A percentile compares a stretch with the other conserved stretches of the same genome.
Conservation (phyloP, 495 filamentous ascomycete genomes). For the Tuber aestivum region DNA sequence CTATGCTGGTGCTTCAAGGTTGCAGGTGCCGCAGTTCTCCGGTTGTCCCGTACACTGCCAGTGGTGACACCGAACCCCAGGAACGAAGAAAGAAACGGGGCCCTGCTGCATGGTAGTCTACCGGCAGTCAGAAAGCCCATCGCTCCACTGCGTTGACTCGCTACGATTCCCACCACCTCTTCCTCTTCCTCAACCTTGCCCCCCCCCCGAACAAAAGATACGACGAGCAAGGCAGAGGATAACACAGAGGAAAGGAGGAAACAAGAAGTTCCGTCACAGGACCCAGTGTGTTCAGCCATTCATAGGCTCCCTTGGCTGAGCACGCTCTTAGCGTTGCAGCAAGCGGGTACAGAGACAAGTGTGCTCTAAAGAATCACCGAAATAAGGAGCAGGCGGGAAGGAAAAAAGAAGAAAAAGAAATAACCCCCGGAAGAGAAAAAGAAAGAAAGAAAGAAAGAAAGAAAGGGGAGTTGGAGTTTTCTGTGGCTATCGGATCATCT, state of each 20-base stretch:
- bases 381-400: neutral
- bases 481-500: neutral
- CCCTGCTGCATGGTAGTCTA: neutral
- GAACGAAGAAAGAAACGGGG: slow-evolving; percentile 1
- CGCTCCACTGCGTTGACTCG: neutral
- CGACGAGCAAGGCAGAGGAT: neutral
- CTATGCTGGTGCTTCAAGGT: neutral
- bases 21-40: neutral
- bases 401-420: neutral
- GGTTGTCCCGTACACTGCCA: neutral
- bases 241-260: neutral
- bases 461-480: neutral
- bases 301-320: neutral
- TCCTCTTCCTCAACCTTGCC: neutral
- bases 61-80: neutral
- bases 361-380: neutral
- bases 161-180: neutral
- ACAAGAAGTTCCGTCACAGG: neutral
- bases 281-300: neutral
- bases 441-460: neutral
- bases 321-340: neutral
- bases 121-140: slow-evolving; percentile 1
- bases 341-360: neutral
- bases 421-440: too few species aligned
- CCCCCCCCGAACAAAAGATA: neutral